Base-by-base conservation (phyloP, 2,329 filamentous ascomycete genomes). In the Calonectria multiphialidica region DNA sequence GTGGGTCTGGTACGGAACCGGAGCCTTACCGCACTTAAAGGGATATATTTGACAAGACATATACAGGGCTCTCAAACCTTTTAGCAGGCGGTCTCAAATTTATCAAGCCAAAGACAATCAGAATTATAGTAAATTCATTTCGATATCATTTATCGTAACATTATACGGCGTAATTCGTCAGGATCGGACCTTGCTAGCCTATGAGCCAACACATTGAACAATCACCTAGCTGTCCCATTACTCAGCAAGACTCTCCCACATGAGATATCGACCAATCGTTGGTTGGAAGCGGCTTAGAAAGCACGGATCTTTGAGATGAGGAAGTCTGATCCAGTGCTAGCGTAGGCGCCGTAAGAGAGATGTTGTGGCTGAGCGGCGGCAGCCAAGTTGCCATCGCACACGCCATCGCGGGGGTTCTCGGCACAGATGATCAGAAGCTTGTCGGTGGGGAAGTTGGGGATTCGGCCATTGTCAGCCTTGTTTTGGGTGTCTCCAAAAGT, bases 401-500 rank as follows among this genome's bases (percentile, higher is more conserved):
- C 63, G 5, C n/a, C 23, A 18, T 66, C 63, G 10, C 63, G 63
- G 15, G 63, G 63, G 63, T 66, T 66, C 35, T 49, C 63, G 23
- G 63, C 63, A n/a, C 63, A 66, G 16, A 66, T 66, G 16, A 66
- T 66, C 23, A 42, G 5, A 1, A 33, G 12, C 63, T 66, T 66
- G 45, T 53, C 15, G 16, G 47, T 30, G 6, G 63, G 35, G 63
- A 66, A 66, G 63, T 66, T 66, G 63, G 63, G 45, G 7, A 66
- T 66, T 42, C n/a, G 35, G 12, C 47, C 63, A 9, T 50, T 23
- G 6, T 66, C 63, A 3, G 63, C 63, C 25, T 23, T 18, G 25
- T 40, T 40, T 42, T 66, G 63, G 2, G 63, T 66, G 45, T 66
- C 63, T 28, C 63, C 63, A 30, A 66, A 66, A n/a, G 35, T 53